Conservation (phyloP, 208 protist genomes). For the Trypanosomatidae sp. region DNA sequence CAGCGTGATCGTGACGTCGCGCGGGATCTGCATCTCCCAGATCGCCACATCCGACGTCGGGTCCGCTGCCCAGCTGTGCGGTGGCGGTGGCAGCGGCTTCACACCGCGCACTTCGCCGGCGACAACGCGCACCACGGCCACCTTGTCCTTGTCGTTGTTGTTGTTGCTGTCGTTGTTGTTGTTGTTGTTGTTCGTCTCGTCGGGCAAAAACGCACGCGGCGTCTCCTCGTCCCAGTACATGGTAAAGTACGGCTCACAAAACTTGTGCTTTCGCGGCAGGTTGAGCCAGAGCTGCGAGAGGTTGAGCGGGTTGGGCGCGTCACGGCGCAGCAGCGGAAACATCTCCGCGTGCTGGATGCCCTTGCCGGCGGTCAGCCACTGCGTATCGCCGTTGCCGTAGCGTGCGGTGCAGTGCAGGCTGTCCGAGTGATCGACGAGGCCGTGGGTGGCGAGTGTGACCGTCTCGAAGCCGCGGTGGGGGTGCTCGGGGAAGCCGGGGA, state of each 20-base stretch:
- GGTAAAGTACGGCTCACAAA: constrained; percentile 53
- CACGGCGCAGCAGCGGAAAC: constrained; percentile 19
- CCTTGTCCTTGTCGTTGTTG: constrained; percentile 1
- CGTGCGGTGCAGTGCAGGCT: constrained; percentile 47
- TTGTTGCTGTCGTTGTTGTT: background rate
- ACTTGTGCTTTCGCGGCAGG: constrained; percentile 61
- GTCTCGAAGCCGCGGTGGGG: constrained; percentile 86
- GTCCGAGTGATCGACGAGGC: constrained; percentile 71
- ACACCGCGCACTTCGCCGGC: constrained; percentile 14
- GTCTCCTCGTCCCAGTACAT: constrained; percentile 40
- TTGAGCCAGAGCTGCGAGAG: constrained; percentile 88
- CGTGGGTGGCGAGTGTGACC: constrained; percentile 67
- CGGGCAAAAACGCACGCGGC: constrained; percentile 7
- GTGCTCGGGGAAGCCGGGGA: constrained; percentile 75
- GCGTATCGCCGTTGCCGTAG: constrained; percentile 62
- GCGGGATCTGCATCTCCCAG: constrained; percentile 20
- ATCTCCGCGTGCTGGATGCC: constrained; percentile 85
- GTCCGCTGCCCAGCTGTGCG: constrained; percentile 38
- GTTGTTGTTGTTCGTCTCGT: constrained; percentile 1
- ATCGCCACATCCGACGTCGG: constrained; percentile 20
- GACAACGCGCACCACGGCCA: constrained; percentile 7
- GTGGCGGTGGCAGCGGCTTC: constrained; percentile 37
- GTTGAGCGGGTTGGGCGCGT: constrained; percentile 20
- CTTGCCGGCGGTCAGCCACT: constrained; percentile 88
- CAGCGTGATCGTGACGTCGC: constrained; percentile 10